Evolutionary conservation across 2,329 filamentous ascomycete genomes (phyloP), one percentile per base, ranked within the genome.

Genomic region (Colletotrichum tropicicola): DNA sequence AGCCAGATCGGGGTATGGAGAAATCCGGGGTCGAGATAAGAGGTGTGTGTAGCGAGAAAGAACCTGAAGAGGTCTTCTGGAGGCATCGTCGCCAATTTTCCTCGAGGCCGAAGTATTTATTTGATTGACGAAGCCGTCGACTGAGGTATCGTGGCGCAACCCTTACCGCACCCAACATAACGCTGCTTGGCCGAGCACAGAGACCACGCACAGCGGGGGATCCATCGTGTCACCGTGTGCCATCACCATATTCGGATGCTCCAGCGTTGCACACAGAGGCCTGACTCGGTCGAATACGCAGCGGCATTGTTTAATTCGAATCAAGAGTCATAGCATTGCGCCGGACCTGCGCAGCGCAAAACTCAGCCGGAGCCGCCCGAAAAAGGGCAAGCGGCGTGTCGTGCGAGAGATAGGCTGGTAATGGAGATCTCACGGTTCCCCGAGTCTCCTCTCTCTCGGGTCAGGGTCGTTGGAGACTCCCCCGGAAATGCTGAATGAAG

Each of bases 371-470:
- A 62, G 44, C 44, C 27, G 27, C 51, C 44, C 44, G 49, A 57
- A 30, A 43, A 17, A 48, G 17, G 51, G 37, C 43, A 65, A 62
- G 49, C 30, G 23, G 43, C 44, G 28, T 39, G 23, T 30, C 15
- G 39, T 37, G 23, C 43, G 27, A 23, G 43, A 32, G 27, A 37
- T 30, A 54, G 44, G 52, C 51, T 45, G 51, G 58, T 28, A 51
- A 61, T 32, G 25, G 45, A 62, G 51, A 65, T 65, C 62, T 52
- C 23, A 45, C 44, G 25, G 45, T 57, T 63, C 63, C 59, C 63
- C n/a, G n/a, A n/a, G n/a, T n/a, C n/a, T n/a, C n/a, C n/a, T n/a
- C n/a, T n/a, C n/a, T n/a, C n/a, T n/a, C n/a, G n/a, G n/a, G n/a
- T n/a, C n/a, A n/a, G 32, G 13, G 32, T 35, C n/a, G 12, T 35